These are phyloP conservation scores for Closterium sp. DNA, from an alignment of 139 green algal genomes.

Conservation along the genomic window DNA sequence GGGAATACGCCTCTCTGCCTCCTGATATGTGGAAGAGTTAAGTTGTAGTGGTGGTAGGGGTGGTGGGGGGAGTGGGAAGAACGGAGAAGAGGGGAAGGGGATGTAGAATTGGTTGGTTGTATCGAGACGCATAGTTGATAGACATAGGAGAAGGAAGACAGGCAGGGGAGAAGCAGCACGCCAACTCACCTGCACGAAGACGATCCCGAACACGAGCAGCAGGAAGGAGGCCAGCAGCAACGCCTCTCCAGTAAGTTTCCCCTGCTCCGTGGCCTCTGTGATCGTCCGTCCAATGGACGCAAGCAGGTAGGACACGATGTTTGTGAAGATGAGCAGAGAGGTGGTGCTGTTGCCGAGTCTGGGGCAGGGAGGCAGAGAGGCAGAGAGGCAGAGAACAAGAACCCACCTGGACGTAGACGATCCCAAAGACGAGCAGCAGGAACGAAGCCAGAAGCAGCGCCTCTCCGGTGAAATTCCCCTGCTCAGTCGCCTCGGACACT, in stretches of 20 bases:
- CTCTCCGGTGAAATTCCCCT: not conserved
- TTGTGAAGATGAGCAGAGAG: constrained; percentile 95
- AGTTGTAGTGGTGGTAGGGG: too few relatives aligned
- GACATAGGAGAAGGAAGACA: too few relatives aligned
- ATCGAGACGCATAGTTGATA: too few relatives aligned
- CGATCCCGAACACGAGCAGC: constrained; percentile 88
- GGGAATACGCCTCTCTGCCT: constrained; percentile 92
- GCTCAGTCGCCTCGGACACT: constrained; percentile 30
- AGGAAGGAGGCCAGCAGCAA: constrained; percentile 70
- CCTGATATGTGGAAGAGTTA: too few relatives aligned
- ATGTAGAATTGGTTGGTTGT: too few relatives aligned
- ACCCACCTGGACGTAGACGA: constrained; percentile 75
- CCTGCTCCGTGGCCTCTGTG: constrained; percentile 43
- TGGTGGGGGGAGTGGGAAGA: not conserved
- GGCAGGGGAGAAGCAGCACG: too few relatives aligned
- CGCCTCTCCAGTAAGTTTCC: not conserved
- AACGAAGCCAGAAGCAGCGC: too few relatives aligned
- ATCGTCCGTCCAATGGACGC: constrained; percentile 70
- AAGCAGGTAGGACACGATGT: constrained; percentile 90
- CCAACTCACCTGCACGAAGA: constrained; percentile 95
- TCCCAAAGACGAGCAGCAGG: constrained; percentile 86
- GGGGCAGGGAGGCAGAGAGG: too few relatives aligned
- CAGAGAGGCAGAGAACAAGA: too few relatives aligned
- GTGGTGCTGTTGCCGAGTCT: constrained; percentile 97
- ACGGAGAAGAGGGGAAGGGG: not conserved